Conservation (phyloP, 768 basidiomycete species). For the Mycena albidolilacea region DNA sequence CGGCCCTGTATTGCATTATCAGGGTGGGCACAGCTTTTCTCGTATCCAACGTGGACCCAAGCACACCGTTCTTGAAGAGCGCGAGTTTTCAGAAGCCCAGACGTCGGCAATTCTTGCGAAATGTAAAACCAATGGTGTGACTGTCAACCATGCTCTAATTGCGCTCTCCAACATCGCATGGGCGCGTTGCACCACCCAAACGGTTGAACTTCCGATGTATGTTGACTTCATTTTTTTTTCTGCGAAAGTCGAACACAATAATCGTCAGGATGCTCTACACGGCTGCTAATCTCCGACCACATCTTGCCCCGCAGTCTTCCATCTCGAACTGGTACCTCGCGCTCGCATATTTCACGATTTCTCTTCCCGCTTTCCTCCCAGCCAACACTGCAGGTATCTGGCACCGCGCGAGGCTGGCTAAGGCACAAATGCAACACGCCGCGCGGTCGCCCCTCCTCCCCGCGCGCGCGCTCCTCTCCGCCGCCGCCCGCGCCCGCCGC, state of each 20-base stretch:
- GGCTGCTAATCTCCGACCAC: slow-evolving; percentile 74
- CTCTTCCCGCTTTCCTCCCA: slow-evolving; percentile 74
- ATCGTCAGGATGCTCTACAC: slow-evolving; percentile 73
- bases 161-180: slow-evolving; percentile 74
- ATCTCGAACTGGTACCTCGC: slow-evolving; percentile 75
- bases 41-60: slow-evolving; percentile 54
- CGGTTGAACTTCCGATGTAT: slow-evolving; percentile 47
- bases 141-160: slow-evolving; percentile 72
- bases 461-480: slow-evolving; percentile 60
- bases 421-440: slow-evolving; percentile 63
- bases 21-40: slow-evolving; percentile 73
- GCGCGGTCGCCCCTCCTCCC: slow-evolving; percentile 67
- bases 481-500: slow-evolving; percentile 54
- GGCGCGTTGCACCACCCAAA: slow-evolving; percentile 50
- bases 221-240: slow-evolving; percentile 1
- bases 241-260: not conserved
- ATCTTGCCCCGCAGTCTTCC: slow-evolving; percentile 52
- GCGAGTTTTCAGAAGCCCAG: slow-evolving; percentile 45
- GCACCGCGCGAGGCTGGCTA: slow-evolving; percentile 69
- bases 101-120: slow-evolving; percentile 65
- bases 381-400: slow-evolving; percentile 63
- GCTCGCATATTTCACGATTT: slow-evolving; percentile 75
- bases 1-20: not conserved
- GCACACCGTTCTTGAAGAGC: slow-evolving; percentile 52
- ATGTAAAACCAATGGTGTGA: slow-evolving; percentile 73